phyloP scores from a whole-genome alignment of 805 yeast species.

The Yamadazyma endophytica region DNA sequence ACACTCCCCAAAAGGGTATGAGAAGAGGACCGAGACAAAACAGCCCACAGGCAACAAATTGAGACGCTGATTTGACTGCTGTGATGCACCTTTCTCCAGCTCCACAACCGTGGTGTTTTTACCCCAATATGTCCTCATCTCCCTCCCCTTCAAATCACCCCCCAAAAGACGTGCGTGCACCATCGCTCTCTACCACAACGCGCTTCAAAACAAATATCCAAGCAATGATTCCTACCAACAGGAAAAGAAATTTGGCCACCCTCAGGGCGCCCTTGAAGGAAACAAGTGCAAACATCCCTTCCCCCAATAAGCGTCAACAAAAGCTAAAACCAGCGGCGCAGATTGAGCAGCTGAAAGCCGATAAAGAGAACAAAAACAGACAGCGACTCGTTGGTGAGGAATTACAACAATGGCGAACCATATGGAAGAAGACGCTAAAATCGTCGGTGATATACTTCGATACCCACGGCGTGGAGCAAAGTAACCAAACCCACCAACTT shows the following conservation, averaged over 20 bases:
- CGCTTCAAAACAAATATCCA: not conserved
- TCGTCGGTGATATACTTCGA: constrained; percentile 62
- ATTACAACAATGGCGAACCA: constrained; percentile 56
- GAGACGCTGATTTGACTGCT: no score
- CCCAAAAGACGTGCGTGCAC: no score
- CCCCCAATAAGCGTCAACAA: constrained; percentile 19
- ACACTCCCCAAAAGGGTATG: no score
- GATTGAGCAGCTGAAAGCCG: not conserved
- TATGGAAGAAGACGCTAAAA: constrained; percentile 61
- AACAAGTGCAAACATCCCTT: constrained; percentile 36
- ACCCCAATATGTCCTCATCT: no score
- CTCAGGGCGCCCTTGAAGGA: constrained; percentile 33
- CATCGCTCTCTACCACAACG: not conserved
- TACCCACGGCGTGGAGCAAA: constrained; percentile 38
- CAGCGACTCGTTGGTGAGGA: constrained; percentile 42
- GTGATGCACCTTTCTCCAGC: no score
- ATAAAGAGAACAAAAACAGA: constrained; percentile 8
- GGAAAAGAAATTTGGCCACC: constrained; percentile 6
- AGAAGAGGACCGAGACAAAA: no score
- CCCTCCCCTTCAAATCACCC: no score
- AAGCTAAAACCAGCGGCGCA: not conserved
- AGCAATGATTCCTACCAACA: constrained; percentile 5
- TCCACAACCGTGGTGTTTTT: no score
- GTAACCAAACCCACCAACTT: constrained; percentile 28
- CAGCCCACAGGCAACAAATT: no score